These are phyloP conservation scores for Blumeriella jaapii DNA, from an alignment of 2,329 filamentous ascomycete genomes.

Conservation along the genomic window DNA sequence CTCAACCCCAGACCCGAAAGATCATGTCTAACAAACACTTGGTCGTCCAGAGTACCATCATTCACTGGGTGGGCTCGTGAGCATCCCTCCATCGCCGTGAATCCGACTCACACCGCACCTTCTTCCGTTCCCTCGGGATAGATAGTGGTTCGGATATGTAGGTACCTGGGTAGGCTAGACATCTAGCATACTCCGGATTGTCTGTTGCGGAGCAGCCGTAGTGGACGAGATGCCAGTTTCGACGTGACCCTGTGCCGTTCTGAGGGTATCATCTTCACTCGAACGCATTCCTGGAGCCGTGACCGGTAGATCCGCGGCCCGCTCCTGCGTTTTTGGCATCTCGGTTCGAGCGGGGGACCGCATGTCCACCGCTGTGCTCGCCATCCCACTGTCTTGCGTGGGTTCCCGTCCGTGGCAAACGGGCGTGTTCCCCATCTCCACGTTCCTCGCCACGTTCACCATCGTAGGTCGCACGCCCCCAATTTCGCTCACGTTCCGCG, in stretches of 20 bases:
- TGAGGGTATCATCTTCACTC: no score
- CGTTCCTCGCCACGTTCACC: slow-evolving; percentile 21
- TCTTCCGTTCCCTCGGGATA: no score
- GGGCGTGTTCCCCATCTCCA: slow-evolving; percentile 31
- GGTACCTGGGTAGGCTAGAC: slow-evolving; percentile 16
- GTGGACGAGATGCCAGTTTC: background rate
- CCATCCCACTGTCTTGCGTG: slow-evolving; percentile 38
- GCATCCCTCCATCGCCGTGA: no score
- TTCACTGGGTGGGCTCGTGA: no score
- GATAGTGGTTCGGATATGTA: no score
- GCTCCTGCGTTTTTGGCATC: slow-evolving; percentile 5
- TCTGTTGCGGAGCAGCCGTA: slow-evolving; percentile 15
- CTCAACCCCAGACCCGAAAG: no score
- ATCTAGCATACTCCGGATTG: slow-evolving; percentile 33
- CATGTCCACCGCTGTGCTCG: slow-evolving; percentile 9
- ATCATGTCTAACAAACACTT: no score
- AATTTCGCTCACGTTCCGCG: slow-evolving; percentile 28
- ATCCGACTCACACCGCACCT: no score
- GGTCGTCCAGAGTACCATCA: no score
- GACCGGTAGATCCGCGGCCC: slow-evolving; percentile 12
- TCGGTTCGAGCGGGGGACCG: slow-evolving; percentile 10
- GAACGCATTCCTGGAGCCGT: no score
- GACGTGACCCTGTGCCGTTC: background rate
- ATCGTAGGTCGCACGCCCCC: slow-evolving; percentile 25
- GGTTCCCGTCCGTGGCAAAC: slow-evolving; percentile 28